Percentiles rank a stretch among this genome's conserved stretches.
Evolutionary conservation across 139 green algal species (phyloP).

Genomic region (Nannochloris sp.): DNA sequence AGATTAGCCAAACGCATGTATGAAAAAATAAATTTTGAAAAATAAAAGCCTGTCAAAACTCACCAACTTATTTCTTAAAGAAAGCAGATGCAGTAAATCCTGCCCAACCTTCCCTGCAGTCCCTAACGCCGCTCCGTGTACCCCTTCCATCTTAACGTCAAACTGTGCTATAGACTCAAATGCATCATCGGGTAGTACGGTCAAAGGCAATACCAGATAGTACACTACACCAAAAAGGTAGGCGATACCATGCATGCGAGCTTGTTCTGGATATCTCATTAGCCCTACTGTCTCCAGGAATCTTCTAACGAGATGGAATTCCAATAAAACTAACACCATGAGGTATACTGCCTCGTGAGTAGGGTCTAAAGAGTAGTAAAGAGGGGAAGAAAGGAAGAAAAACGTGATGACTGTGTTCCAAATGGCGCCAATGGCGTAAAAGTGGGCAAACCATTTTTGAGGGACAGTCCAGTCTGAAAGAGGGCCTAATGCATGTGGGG

Average conservation of each 20-base stretch:
- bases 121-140: not conserved
- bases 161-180: not conserved
- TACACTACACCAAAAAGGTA: slow-evolving; percentile 73
- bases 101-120: not conserved
- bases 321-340: slow-evolving; percentile 26
- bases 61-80: too few relatives aligned
- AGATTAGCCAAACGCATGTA: too few relatives aligned
- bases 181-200: slow-evolving; percentile 32
- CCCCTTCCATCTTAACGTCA: not conserved
- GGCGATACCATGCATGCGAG: slow-evolving; percentile 70
- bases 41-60: too few relatives aligned
- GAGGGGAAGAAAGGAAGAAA: not conserved
- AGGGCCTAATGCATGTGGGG: slow-evolving; percentile 21
- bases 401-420: slow-evolving; percentile 8
- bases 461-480: slow-evolving; percentile 52
- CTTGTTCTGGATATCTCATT: slow-evolving; percentile 37
- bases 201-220: slow-evolving; percentile 56
- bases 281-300: slow-evolving; percentile 43
- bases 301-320: slow-evolving; percentile 54
- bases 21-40: too few relatives aligned
- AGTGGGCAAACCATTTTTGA: slow-evolving; percentile 67
- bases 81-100: not conserved
- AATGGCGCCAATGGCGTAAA: slow-evolving; percentile 53
- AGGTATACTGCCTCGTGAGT: not conserved
- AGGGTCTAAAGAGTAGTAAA: not conserved